Conservation (phyloP, 192 early-diverging fungal genomes). For the Linnemannia elongata region DNA sequence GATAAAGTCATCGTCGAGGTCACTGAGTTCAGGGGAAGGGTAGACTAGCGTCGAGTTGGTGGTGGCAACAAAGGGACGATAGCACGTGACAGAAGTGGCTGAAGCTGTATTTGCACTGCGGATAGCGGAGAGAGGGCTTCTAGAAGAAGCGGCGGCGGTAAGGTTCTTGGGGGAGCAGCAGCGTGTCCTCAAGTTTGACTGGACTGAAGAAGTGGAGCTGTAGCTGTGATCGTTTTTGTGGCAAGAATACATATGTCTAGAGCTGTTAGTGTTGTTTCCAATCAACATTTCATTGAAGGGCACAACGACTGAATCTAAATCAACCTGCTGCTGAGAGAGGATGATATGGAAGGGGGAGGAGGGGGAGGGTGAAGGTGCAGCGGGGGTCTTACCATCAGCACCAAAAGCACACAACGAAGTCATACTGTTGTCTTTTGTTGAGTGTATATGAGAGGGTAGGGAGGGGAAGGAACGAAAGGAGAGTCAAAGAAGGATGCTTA, state of each 20-base stretch:
- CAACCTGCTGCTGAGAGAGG: neutral
- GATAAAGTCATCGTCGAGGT: neutral
- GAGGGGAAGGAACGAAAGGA: neutral
- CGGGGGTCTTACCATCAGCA: constrained; percentile 7
- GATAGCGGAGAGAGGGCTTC: neutral
- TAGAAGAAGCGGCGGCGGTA: neutral
- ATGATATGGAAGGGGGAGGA: too few relatives aligned
- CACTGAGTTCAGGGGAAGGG: neutral
- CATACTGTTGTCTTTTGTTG: neutral
- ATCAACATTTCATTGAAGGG: neutral
- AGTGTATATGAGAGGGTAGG: neutral
- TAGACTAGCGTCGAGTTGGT: neutral
- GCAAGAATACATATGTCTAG: neutral
- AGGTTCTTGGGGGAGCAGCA: neutral
- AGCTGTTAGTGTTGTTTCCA: constrained; percentile 4
- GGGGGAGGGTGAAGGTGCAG: neutral
- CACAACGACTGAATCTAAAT: neutral
- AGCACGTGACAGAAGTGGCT: constrained; percentile 2
- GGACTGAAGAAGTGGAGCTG: neutral
- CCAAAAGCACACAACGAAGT: neutral
- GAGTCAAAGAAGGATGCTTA: neutral
- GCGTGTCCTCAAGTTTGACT: neutral
- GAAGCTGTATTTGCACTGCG: neutral
- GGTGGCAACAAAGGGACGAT: neutral
- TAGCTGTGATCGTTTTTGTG: neutral